Evolutionary conservation across 2,329 filamentous ascomycete genomes (phyloP), one percentile per base, ranked within the genome.

Genomic region (Botrytis byssoidea): DNA sequence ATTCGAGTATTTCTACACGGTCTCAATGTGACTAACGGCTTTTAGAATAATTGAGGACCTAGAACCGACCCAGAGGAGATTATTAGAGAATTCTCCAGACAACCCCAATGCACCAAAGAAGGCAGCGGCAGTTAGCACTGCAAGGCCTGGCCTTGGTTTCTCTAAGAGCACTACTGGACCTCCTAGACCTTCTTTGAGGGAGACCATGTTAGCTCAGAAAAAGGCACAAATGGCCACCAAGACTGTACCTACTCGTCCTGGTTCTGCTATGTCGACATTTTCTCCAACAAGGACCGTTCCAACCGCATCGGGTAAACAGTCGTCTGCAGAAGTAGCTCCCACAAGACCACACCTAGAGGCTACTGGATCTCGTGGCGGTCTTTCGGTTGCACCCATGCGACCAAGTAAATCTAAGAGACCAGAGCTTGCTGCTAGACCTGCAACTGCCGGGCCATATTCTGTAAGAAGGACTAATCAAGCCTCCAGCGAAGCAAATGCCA

Each of bases 151-250:
- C 1, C 79, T 89, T 48, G 88, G 89, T 16, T 83, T 92, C 35
- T 91, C 89, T 2, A 90, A 88, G 81, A 91, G 89, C 78, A 90
- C 88, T 22, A 88, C 86, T 81, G 84, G 85, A 4, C 80, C 79
- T 22, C 81, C 85, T 59, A 91, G 91, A 75, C 88, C 89, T 18
- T 93, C 92, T 18, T 83, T 98, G 40, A 91, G 93, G 76, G 95
- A 97, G 79, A 87, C 93, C 5, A 94, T 98, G 86, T 84, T 94
- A 79, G 94, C 94, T 9, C 92, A 95, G 80, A 95, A 94, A 83
- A 93, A 86, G 78, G 89, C 88, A 40, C 81, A 84, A 8, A 77
- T 88, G 77, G 83, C 86, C 51, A 81, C 85, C 70, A 86, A 83
- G 74, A 88, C 86, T 71, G 81, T 90, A 1, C 89, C 88, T 18